phyloP scores from a whole-genome alignment of 1,284 basidiomycete species.

The Rhodotorula sp. region DNA sequence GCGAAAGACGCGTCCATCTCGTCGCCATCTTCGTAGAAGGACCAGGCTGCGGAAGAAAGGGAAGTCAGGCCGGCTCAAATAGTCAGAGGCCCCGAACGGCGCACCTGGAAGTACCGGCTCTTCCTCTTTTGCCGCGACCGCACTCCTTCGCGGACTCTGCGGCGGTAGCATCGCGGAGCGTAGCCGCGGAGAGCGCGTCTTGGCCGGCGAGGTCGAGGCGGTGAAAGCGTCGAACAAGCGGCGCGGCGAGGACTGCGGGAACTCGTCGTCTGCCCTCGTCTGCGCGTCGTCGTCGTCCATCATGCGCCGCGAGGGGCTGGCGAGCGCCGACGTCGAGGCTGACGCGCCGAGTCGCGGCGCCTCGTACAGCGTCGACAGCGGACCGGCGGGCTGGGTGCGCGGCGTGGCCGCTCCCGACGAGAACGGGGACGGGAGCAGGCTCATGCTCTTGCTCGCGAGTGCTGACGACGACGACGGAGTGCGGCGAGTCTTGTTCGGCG shows the following conservation, averaged over 20 bases:
- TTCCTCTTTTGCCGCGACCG: background rate
- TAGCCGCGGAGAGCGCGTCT: background rate
- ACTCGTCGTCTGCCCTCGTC: constrained; percentile 11
- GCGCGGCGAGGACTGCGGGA: constrained; percentile 9
- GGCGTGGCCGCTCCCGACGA: background rate
- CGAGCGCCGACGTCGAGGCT: background rate
- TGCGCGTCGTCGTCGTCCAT: constrained; percentile 21
- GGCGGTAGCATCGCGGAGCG: constrained; percentile 6
- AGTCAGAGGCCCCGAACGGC: background rate
- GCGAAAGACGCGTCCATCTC: background rate
- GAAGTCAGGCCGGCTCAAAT: too few relatives aligned
- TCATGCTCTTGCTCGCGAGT: constrained; percentile 5
- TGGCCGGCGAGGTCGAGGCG: background rate
- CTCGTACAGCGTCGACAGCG: constrained; percentile 21
- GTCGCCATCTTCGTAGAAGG: constrained; percentile 21
- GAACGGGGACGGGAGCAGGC: constrained; percentile 27
- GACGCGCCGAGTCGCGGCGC: background rate
- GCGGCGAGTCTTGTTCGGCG: background rate
- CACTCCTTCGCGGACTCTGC: background rate
- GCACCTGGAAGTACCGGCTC: constrained; percentile 5
- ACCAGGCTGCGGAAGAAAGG: constrained; percentile 14
- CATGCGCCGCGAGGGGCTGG: background rate
- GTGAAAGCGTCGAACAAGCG: constrained; percentile 28
- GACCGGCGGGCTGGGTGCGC: background rate
- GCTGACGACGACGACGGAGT: background rate